Percentiles rank a stretch among this genome's conserved stretches.
Conservation (phyloP, 2,329 filamentous ascomycete genomes). For the Sclerotinia nivalis region DNA sequence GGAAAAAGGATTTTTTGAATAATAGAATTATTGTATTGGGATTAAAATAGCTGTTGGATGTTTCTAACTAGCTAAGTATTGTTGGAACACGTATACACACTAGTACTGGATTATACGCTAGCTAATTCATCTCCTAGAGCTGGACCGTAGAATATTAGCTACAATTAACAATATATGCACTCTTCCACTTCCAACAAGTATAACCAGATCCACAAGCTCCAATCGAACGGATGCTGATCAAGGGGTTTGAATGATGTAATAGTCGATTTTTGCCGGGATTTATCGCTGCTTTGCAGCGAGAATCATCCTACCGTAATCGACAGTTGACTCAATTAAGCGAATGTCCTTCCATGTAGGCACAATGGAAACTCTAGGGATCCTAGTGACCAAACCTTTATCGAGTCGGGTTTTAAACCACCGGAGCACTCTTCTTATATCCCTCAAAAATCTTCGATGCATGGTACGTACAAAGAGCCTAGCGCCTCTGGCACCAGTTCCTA, state of each 20-base stretch:
- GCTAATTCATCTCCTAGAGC: no score
- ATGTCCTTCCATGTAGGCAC: not conserved
- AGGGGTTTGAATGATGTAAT: not conserved
- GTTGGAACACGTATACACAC: no score
- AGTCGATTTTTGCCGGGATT: not conserved
- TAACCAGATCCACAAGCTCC: no score
- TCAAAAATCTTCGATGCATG: not conserved
- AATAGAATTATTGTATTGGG: not conserved
- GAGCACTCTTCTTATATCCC: rapidly evolving
- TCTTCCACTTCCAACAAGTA: no score
- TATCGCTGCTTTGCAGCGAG: not conserved
- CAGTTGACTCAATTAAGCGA: not conserved
- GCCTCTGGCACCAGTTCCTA: not conserved
- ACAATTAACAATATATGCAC: no score
- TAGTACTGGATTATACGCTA: no score
- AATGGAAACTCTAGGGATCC: not conserved
- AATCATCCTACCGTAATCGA: not conserved
- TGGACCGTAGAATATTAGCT: no score
- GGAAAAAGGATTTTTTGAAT: not conserved
- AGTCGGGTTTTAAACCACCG: not conserved
- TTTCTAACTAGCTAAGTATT: not conserved
- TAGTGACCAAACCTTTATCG: not conserved
- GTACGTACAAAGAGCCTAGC: not conserved
- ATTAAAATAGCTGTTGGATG: not conserved
- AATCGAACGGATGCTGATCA: no score